A percentile compares a stretch with the other conserved stretches of the same genome.
These are phyloP conservation scores for Tolypocladium pustulatum DNA, from an alignment of 2,329 filamentous ascomycete genomes.

Conservation along the genomic window DNA sequence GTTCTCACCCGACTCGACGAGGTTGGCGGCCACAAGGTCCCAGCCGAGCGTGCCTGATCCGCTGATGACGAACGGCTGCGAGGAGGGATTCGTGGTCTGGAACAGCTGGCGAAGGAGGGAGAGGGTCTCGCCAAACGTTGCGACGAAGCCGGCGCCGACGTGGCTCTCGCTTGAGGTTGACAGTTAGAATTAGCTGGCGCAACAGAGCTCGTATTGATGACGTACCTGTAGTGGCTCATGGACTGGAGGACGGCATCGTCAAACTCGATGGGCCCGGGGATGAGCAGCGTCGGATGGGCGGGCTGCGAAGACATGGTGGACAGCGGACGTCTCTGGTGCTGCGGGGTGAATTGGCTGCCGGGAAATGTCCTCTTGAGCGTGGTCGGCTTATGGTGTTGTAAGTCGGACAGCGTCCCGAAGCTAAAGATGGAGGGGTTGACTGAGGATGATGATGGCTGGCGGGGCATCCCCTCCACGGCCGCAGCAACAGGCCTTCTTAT, in stretches of 20 bases:
- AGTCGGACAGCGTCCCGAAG: not conserved
- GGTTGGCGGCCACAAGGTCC: conserved; percentile 91
- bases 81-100: conserved; percentile 70
- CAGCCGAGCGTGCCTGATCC: conserved; percentile 94
- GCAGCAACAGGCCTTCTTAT: conserved; percentile 6
- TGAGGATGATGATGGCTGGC: conserved; percentile 11
- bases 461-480: conserved; percentile 16
- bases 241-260: conserved; percentile 92
- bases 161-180: conserved; percentile 67
- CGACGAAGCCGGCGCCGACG: conserved; percentile 80
- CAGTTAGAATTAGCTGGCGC: not conserved
- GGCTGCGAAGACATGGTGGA: conserved; percentile 51
- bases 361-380: not conserved
- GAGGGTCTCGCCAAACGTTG: conserved; percentile 82
- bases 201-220: not conserved
- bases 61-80: conserved; percentile 88
- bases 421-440: conserved; percentile 13
- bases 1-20: conserved; percentile 80
- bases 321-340: conserved; percentile 10
- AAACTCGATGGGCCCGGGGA: conserved; percentile 95
- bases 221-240: conserved; percentile 87
- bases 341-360: not conserved
- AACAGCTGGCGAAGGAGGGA: conserved; percentile 86
- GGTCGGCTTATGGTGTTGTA: not conserved
- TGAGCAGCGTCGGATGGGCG: conserved; percentile 66